Evolutionary conservation across 176 grass and related monocot species (phyloP), one percentile per base, ranked within the genome.

Genomic region (Oryza coarctata): DNA sequence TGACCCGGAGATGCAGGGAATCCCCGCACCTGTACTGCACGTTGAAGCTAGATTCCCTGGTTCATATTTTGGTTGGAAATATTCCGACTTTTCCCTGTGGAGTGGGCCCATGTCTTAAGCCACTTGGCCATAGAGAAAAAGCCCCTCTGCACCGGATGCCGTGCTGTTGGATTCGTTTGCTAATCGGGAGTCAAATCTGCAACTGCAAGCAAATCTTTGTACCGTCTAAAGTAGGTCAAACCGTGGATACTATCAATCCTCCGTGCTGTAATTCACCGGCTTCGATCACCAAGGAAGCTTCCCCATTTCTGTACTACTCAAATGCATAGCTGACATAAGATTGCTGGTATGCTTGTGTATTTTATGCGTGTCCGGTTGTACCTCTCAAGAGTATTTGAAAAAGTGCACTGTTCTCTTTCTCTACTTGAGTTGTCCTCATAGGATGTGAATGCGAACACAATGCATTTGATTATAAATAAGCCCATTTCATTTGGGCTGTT

Each of bases 1-100:
- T 76, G 33, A 84, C 44, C 63, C 11, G 5, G 55, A 76, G 63
- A 57, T 76, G 62, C 71, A 68, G 23, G 23, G 71, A 8, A 8
- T 20, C 14, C 14, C 10, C 13, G 39, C 12, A 13, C 38, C 38
- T 29, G 20, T 18, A 14, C 4, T 35, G 58, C 43, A 30, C 5
- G 44, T 30, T 22, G 40, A 38, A 30, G 23, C 62, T 25, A 68
- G 32, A 41, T 76, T 76, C 71, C 31, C 2, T 6, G 40, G 17
- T n/a, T 66, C 71, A 68, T 50, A 75, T 60, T 60, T 28, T 75
- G 71, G 17, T 55, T 28, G 63, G 63, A 22, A 38, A 76, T 68
- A 28, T 31, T 49, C 43, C 25, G 1, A 27, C 18, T 20, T 69
- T 60, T 28, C 41, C 18, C 15, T 58, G 1, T 11, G 26, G 26